These are phyloP conservation scores for Lentinula novae-zelandiae DNA, from an alignment of 1,284 basidiomycete genomes.

Conservation along the genomic window DNA sequence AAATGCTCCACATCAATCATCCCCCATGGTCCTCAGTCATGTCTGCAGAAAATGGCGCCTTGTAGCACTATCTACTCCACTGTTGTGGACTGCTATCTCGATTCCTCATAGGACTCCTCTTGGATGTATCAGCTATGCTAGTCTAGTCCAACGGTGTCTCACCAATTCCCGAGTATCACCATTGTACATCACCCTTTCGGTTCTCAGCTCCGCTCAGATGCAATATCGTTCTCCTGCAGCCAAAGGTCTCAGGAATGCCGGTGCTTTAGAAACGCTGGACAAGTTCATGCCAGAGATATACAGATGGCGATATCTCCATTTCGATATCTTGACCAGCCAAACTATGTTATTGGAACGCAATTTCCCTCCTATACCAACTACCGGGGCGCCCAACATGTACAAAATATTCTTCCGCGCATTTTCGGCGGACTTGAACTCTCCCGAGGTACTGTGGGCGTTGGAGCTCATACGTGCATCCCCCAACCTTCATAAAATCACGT, in stretches of 20 bases:
- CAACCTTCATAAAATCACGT: not conserved
- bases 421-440: not conserved
- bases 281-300: not conserved
- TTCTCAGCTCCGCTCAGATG: not conserved
- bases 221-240: not conserved
- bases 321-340: not conserved
- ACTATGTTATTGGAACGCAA: not conserved
- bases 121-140: not conserved
- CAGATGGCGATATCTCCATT: not conserved
- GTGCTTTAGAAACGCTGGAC: not conserved
- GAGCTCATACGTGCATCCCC: not conserved
- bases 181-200: not conserved
- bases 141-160: not conserved
- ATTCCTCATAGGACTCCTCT: not conserved
- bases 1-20: not conserved
- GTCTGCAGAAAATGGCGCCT: conserved; percentile 49
- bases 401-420: not conserved
- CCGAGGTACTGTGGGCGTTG: not conserved
- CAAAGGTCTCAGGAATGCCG: not conserved
- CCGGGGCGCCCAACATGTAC: not conserved
- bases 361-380: not conserved
- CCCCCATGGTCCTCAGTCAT: conserved; percentile 39
- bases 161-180: not conserved
- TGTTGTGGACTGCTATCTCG: conserved; percentile 49
- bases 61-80: conserved; percentile 43